A percentile compares a stretch with the other conserved stretches of the same genome.
phyloP scores from a whole-genome alignment of 177 flowering plant genomes.

The Vitis hybrid region DNA sequence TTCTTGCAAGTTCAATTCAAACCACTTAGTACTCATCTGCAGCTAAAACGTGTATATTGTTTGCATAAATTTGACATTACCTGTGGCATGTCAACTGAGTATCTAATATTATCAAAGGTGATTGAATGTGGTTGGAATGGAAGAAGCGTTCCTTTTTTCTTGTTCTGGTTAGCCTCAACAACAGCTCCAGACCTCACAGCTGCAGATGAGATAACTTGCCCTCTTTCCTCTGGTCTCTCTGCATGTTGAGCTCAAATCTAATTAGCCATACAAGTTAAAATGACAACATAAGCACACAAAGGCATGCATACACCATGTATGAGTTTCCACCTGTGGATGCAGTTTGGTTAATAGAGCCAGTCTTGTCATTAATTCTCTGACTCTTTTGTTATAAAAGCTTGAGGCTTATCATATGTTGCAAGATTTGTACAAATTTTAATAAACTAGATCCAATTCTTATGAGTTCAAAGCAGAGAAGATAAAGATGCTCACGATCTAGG shows the following conservation, averaged over 20 bases:
- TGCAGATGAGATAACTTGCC: background rate
- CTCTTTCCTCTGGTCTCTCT: background rate
- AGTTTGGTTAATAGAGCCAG: background rate
- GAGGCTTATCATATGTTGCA: conserved; percentile 31
- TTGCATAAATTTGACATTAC: conserved; percentile 16
- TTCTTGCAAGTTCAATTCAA: conserved; percentile 26
- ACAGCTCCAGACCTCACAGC: conserved; percentile 1
- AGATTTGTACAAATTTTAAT: background rate
- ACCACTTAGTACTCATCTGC: background rate
- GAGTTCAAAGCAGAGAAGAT: background rate
- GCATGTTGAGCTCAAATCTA: background rate
- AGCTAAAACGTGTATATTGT: too few species aligned
- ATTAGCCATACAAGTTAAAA: background rate
- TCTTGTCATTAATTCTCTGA: background rate
- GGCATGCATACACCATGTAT: too few species aligned
- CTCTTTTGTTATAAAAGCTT: conserved; percentile 21
- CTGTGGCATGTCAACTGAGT: conserved; percentile 56
- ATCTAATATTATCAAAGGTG: conserved; percentile 42
- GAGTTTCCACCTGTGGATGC: conserved; percentile 2
- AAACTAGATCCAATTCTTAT: background rate
- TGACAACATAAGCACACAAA: too few species aligned
- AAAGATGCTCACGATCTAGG: conserved; percentile 33
- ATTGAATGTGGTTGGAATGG: conserved; percentile 46
- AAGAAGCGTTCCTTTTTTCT: conserved; percentile 47
- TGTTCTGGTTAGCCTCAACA: conserved; percentile 8